Evolutionary conservation across 2,329 filamentous ascomycete genomes (phyloP).

Genomic region (Colletotrichum tanaceti): DNA sequence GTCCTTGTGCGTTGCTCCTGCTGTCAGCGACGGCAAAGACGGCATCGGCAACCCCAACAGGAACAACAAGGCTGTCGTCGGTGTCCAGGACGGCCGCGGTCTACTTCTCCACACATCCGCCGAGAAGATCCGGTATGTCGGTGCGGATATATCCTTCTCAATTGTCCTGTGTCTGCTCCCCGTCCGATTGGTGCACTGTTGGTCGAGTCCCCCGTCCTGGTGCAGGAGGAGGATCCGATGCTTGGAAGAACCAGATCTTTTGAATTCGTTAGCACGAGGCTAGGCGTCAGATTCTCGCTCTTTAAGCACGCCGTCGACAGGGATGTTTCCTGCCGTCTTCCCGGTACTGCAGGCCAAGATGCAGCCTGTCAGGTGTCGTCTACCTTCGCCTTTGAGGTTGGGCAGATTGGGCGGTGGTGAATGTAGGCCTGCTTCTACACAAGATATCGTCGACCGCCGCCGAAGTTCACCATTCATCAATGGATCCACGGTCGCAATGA

Average conservation of each 20-base stretch:
- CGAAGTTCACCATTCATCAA: not conserved
- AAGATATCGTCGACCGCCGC: not conserved
- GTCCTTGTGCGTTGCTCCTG: conserved; percentile 22
- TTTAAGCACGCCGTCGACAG: conserved; percentile 3
- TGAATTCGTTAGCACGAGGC: conserved; percentile 9
- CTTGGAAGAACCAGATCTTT: not conserved
- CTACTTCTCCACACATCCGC: conserved; percentile 38
- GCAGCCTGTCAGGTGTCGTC: conserved; percentile 12
- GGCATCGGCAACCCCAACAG: conserved; percentile 21
- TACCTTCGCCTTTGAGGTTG: not conserved
- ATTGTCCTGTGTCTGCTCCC: not conserved
- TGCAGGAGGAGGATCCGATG: conserved; percentile 1
- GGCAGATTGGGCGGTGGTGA: not conserved
- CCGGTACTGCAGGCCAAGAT: conserved; percentile 31
- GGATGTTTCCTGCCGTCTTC: conserved; percentile 5
- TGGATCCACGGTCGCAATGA: not conserved
- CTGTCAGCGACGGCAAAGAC: conserved; percentile 28
- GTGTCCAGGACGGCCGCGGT: not conserved
- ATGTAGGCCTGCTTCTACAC: not conserved
- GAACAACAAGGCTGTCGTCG: not conserved
- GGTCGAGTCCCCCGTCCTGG: not conserved
- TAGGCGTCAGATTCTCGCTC: conserved; percentile 15
- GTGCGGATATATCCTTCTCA: conserved; percentile 23
- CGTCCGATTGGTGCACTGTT: conserved; percentile 4
- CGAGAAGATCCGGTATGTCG: conserved; percentile 36